Evolutionary conservation across 1,284 basidiomycete genomes (phyloP), one percentile per base, ranked within the genome.

Genomic region (Tylopilus orsonianus): DNA sequence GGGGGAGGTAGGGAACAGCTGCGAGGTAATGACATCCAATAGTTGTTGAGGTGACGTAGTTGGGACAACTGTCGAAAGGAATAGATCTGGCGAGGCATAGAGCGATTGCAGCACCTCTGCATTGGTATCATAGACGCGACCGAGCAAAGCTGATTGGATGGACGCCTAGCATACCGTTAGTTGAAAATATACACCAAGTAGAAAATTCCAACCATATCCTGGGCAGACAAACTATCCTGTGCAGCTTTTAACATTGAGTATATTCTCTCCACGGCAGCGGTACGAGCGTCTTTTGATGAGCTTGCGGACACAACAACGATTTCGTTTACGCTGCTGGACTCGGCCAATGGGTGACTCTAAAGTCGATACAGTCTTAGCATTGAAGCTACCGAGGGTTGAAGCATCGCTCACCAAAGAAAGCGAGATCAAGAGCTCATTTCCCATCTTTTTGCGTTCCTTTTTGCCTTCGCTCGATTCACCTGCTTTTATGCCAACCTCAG

Each of bases 81-180:
- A 61, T 1, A 68, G 43, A 5, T 67, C 58, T 1, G 81, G 69
- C 6, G 75, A 64, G 1, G 71, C 67, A 62, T 93, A 93, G 2
- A 95, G 69, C 0, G 75, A 78, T 30, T 84, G 73, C 10, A 93
- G 66, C 8, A 95, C 87, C 0, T 67, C 57, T 2, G 70, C 53
- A 29, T 81, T 76, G 4, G 75, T 72, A 58, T 96, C 93, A 41
- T 82, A 76, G 3, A 90, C 63, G 2, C 89, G 80, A 12, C 81
- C 76, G 16, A 84, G 59, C 6, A 88, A 68, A 2, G 81, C 79
- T 8, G 75, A 73, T 26, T 70, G 71, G 16, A 81, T 64, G 3
- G 79, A 74, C 42, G 74, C 69, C 80, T 83, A 44, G 6, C 18
- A 41, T 16, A 39, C 24, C 23, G 24, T 54, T 19, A 56, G 29